Conservation (phyloP, 1,139 yeast genomes). For the Waltiozyma sp. region DNA sequence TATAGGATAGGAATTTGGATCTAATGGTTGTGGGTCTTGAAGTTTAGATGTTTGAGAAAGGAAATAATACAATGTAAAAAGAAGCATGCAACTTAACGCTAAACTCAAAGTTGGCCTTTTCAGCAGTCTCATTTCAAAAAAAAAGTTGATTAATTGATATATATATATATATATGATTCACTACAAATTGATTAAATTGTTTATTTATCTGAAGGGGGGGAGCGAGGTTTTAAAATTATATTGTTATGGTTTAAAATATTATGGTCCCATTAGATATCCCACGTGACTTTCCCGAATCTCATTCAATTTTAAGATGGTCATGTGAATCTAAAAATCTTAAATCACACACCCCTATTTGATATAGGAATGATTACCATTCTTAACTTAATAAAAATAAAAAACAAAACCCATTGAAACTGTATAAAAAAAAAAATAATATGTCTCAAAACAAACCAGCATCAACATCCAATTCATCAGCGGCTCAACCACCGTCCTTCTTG, state of each 20-base stretch:
- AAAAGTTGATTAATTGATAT: too few relatives aligned
- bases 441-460: background rate
- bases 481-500: background rate
- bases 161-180: too few relatives aligned
- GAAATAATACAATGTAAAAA: constrained; percentile 10
- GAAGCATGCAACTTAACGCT: constrained; percentile 4
- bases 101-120: constrained; percentile 9
- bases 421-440: background rate
- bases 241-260: too few relatives aligned
- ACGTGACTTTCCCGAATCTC: too few relatives aligned
- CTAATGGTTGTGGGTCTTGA: constrained; percentile 17
- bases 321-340: too few relatives aligned
- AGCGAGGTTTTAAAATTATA: too few relatives aligned
- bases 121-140: constrained; percentile 3
- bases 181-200: too few relatives aligned
- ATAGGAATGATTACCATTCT: too few relatives aligned
- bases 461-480: background rate
- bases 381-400: background rate
- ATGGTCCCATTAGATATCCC: too few relatives aligned
- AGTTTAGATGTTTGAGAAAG: constrained; percentile 10
- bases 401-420: background rate
- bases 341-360: too few relatives aligned
- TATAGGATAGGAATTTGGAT: constrained; percentile 4
- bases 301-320: too few relatives aligned
- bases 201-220: too few relatives aligned